Base-by-base conservation (phyloP, 2,329 filamentous ascomycete genomes). In the Alternaria incomplexa region DNA sequence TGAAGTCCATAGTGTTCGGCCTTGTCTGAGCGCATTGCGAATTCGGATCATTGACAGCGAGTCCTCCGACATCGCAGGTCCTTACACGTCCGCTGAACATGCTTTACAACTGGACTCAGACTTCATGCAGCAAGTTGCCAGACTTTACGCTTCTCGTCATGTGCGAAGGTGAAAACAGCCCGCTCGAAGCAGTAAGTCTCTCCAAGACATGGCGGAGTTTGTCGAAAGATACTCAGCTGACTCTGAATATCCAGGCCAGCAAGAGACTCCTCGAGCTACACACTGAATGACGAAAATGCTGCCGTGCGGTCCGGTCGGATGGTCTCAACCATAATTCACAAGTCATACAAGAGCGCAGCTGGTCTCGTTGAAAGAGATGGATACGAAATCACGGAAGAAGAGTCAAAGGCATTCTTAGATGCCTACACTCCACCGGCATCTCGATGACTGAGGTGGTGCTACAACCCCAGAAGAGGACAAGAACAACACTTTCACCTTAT, bases 191-290 rank as follows among this genome's bases (percentile, higher is more conserved):
- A 7, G 73, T 76, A 70, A 55, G 73, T 65, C 23, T 20, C 12
- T 11, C 46, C 9, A 7, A 4, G 17, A 32, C 10, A 11, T 13
- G 1, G 15, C n/a, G 3, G 2, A 8, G 15, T 40, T 10, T 11
- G 7, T 12, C 55, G 13, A 36, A 56, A 6, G 15, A 47, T 25
- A 10, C 13, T 13, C 11, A 12, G 6, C 36, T 71, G 52, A 67
- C 51, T 20, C 7, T 11, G 7, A 4, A n/a, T 9, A 40, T 23
- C 5, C 17, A 76, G 74, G 72, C 72, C 67, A 73, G 70, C 66
- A 74, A 73, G 54, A 65, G 72, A 10, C 74, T 69, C 32, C 68
- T 73, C 13, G 68, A 77, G 62, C 56, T 76, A 23, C 76, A 69
- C 58, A 54, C 77, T 45, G 65, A 74, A 48, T 68, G 12, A 73